Base-by-base conservation (phyloP, 129 eudicot species). In the Ambrosia trifida region DNA sequence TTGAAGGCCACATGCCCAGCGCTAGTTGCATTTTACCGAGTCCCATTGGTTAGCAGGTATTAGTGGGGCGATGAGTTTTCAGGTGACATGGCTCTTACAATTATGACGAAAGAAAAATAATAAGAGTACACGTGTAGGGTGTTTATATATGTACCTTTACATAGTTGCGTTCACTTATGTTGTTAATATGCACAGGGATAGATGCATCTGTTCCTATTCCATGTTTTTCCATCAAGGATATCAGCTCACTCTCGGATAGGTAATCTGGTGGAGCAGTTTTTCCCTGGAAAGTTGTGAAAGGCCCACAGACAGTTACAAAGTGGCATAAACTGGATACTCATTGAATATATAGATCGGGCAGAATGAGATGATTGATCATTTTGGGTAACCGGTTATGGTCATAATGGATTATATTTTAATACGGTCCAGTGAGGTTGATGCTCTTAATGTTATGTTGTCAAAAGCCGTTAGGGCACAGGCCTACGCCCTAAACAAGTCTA, bases 151-250 rank as follows among this genome's bases (percentile, higher is more conserved):
- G 33, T 31, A 91, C 97, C 94, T 88, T 94, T 8, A 91, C 98
- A 62, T 91, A 91, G 77, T 91, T 91, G 72, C 98, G 96, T 81
- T 91, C 98, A 67, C 96, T 86, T 79, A 91, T 91, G 83, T 91
- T 88, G 88, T 91, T 91, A 43, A 91, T 88, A 71, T 91, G 98
- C 13, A 88, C 98, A 64, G 98, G 86, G 69, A 91, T 91, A 10
- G 98, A 91, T 62, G 98, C 98, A 78, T 91, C 98, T 41, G 98
- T 91, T 43, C 98, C 98, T 53, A 91, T 91, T 79, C 96, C 98
- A 79, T 91, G 81, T 68, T 91, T 91, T 72, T 88, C 98, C 98
- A 91, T 91, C 18, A 91, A 72, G 7, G 98, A 86, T 72, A 91
- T 91, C 30, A 91, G 83, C 76, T 91, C 98, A 85, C 98, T 91